Base-by-base conservation (phyloP, 345 rosid genomes). In the Corymbia maculata region DNA sequence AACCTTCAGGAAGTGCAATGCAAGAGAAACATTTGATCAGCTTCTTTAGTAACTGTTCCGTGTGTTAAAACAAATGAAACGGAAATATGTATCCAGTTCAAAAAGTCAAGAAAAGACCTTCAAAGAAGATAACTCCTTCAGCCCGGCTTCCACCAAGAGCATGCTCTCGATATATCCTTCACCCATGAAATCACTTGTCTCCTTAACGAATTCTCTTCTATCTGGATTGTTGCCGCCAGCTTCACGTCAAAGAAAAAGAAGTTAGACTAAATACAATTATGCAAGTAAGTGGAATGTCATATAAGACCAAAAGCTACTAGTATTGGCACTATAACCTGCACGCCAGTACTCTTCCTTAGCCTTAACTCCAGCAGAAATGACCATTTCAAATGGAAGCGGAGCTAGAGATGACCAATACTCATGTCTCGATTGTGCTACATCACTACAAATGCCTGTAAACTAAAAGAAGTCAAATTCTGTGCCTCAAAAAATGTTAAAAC, bases 321-420 rank as follows among this genome's bases (percentile, higher is more conserved):
- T 32, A 70, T 70, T 70, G 36, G 80, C 47, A 5, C 6, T 42
- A 8, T 19, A 21, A 75, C 84, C 84, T 75, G 49, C 49, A 75
- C 28, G 6, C 84, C 49, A 19, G 84, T 49, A 75, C 84, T 42
- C 84, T 75, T 96, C 98, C 91, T 93, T 94, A 66, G 98, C 97
- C 94, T 92, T 95, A 91, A 96, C 97, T 90, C 97, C 98, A 92
- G 97, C 49, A 42, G 84, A 96, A 88, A 94, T 91, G 89, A 96
- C 99, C 88, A 97, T 91, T 92, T 97, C 99, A 89, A 96, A 93
- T 47, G 98, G 98, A 90, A 96, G 97, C 86, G 98, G 98, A 91
- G 99, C 98, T 36, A 96, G 89, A 87, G 97, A 94, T 19, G 98
- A 96, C 98, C 99, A 97, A 75, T 89, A 90, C 88, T 95, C 98